Base-by-base conservation (phyloP, 2,329 filamentous ascomycete species). In the Hypoxylon sp. region DNA sequence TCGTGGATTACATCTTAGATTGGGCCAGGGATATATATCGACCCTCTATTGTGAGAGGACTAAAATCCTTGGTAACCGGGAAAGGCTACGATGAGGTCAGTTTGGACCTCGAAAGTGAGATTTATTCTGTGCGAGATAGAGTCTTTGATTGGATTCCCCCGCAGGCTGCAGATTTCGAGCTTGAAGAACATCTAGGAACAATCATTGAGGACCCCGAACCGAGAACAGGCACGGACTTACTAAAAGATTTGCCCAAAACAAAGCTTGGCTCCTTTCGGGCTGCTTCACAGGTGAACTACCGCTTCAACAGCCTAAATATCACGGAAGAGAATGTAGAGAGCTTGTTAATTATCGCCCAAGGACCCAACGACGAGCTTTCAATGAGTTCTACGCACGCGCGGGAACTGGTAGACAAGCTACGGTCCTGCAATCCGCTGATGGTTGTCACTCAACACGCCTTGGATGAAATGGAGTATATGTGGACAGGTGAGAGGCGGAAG, bases 401-500 rank as follows among this genome's bases (percentile, higher is more conserved):
- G 13, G 19, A 51, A 17, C 10, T 51, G 27, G 24, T 32, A 27
- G 32, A 10, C 24, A 51, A 32, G 27, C n/a, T 51, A 47, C 39
- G 17, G 8, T 46, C 27, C 6, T 19, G 37, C 31, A 17, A 32
- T 6, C 42, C 54, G 39, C 32, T 67, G 29, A 55, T 63, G 29
- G 48, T 57, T 37, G 56, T 48, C 6, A 67, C 46, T 13, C 65
- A 63, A n/a, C 42, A 63, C 31, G 19, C 39, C 32, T 37, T 67
- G 11, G 29, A 67, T 42, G 53, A 67, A 51, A 48, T 67, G 8
- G 59, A 67, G 31, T 42, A 24, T 31, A 67, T 63, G 65, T 67
- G 65, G 65, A 67, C 65, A 2, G 65, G 59, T 3, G 37, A 47
- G 31, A 55, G 19, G 29, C 53, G 39, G 15, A 46, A 56, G 2